Conservation (phyloP, 768 basidiomycete genomes). For the Suillus ampliporus region DNA sequence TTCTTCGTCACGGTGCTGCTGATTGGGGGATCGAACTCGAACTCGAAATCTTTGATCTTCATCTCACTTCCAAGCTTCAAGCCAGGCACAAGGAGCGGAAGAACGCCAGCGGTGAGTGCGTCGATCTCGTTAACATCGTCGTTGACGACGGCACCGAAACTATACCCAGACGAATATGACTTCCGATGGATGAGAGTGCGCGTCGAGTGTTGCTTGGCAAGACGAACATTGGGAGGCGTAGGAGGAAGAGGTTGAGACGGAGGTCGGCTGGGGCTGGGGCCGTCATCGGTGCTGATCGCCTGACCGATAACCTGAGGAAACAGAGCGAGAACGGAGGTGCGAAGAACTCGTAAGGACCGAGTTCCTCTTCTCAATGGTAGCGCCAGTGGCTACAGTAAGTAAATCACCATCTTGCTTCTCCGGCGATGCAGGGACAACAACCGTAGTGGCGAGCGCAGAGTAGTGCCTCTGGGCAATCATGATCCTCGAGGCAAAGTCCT, state of each 20-base stretch:
- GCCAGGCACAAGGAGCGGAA: conserved; percentile 72
- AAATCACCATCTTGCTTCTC: conserved; percentile 36
- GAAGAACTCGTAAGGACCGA: conserved; percentile 29
- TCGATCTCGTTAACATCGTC: conserved; percentile 67
- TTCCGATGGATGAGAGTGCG: conserved; percentile 59
- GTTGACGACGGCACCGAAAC: conserved; percentile 60
- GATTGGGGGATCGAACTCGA: conserved; percentile 42
- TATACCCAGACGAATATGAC: conserved; percentile 68
- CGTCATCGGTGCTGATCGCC: conserved; percentile 46
- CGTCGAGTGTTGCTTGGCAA: conserved; percentile 51
- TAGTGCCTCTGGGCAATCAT: conserved; percentile 80
- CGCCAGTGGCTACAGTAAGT: conserved; percentile 41
- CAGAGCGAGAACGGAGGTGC: conserved; percentile 69
- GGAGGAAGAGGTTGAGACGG: conserved; percentile 75
- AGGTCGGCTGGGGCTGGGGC: conserved; percentile 55
- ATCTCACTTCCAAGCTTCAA: conserved; percentile 62
- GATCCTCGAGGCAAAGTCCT: conserved; percentile 56
- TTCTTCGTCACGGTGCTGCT: conserved; percentile 43
- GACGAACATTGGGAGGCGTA: conserved; percentile 71
- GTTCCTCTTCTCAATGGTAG: conserved; percentile 33
- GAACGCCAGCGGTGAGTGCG: conserved; percentile 68
- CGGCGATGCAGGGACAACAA: conserved; percentile 58
- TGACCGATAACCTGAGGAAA: conserved; percentile 51
- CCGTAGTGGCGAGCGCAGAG: conserved; percentile 69
- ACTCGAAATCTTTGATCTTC: conserved; percentile 54